Base-by-base conservation (phyloP, 257 asterid genomes). In the Solanum boliviense region DNA sequence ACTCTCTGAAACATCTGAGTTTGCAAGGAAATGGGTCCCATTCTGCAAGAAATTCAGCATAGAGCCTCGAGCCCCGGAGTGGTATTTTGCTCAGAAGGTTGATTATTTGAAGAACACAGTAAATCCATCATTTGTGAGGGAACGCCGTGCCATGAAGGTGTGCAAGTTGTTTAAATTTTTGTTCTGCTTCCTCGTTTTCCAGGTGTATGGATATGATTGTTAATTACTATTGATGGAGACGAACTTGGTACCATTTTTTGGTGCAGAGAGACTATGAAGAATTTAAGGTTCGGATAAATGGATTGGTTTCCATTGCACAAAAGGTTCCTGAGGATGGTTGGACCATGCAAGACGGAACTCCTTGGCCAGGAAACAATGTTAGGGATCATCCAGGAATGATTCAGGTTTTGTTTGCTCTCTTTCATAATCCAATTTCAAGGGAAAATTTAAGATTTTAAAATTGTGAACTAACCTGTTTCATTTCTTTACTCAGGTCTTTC, bases 311-410 rank as follows among this genome's bases (percentile, higher is more conserved):
- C 52, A 93, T 89, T 92, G 98, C 98, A 83, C 98, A 93, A 85
- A 96, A 96, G 91, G 95, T 92, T 91, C 98, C 98, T 1, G 98
- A 96, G 87, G 98, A 96, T 67, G 98, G 98, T 34, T 96, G 98
- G 98, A 95, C 96, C 32, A 96, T 96, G 98, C 98, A 94, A 88
- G 98, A 96, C 72, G 98, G 98, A 88, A 94, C 98, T 84, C 92
- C 91, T 18, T 96, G 98, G 98, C 98, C 98, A 2, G 98, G 98
- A 89, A 96, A 96, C 87, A 92, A 94, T 86, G 93, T 94, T 48
- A 90, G 98, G 88, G 98, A 96, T 91, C 98, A 96, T 89, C 98
- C 98, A 13, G 98, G 99, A 89, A 96, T 96, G 98, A 96, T 96
- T 88, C 99, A 96, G 98, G 99, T 96, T 84, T 90, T 84, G 48